A percentile compares a stretch with the other conserved stretches of the same genome.
phyloP scores from a whole-genome alignment of 331 rosid genomes.

The Phaseolus coccineus region DNA sequence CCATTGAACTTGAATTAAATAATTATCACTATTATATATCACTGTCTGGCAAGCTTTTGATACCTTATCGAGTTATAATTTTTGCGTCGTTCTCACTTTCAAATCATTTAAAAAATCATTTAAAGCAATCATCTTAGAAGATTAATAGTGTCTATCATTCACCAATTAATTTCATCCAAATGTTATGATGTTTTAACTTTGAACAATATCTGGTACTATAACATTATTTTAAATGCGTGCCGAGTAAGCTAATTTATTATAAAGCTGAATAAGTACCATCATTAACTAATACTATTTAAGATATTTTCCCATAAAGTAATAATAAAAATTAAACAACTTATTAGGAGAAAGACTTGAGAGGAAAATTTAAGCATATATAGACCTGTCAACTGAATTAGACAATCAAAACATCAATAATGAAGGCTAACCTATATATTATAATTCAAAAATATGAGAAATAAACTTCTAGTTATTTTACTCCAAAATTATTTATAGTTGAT shows the following conservation, averaged over 20 bases:
- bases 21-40: not conserved
- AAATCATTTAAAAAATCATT: not conserved
- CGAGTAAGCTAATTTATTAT: not conserved
- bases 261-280: not conserved
- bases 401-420: not conserved
- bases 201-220: not conserved
- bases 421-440: not conserved
- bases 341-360: not conserved
- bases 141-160: not conserved
- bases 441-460: not conserved
- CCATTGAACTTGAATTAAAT: not conserved
- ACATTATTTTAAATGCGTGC: conserved; percentile 3
- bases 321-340: not conserved
- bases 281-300: conserved; percentile 31
- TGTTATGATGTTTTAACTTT: not conserved
- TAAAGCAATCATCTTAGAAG: not conserved
- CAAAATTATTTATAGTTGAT: not conserved
- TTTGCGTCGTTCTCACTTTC: not conserved
- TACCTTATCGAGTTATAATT: not conserved
- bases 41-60: not conserved
- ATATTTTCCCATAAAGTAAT: conserved; percentile 25
- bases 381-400: conserved; percentile 9
- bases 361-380: not conserved
- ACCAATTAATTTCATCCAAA: conserved; percentile 3
- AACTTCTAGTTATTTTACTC: not conserved